Evolutionary conservation across 164 flowering plant genomes (phyloP).

Genomic region (Warburgia ugandensis): DNA sequence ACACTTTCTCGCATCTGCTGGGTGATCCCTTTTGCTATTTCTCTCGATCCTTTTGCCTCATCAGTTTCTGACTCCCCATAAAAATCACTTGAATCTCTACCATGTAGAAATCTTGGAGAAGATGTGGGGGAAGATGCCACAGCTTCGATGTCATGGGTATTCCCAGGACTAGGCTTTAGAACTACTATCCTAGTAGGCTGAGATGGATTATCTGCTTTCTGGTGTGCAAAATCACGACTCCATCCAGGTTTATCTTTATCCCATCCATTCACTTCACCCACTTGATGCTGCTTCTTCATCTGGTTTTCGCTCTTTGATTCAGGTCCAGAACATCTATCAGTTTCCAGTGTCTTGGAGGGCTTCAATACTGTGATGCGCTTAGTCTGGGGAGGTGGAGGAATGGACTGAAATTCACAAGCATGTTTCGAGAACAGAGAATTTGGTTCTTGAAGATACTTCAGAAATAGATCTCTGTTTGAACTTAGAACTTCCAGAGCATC

Average conservation of each 20-base stretch:
- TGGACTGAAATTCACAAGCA: constrained; percentile 34
- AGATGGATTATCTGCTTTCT: constrained; percentile 24
- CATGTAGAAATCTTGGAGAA: constrained; percentile 28
- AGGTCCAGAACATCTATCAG: constrained; percentile 18
- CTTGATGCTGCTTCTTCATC: constrained; percentile 25
- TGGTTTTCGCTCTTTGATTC: constrained; percentile 31
- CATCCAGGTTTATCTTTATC: constrained; percentile 22
- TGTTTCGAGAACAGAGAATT: constrained; percentile 58
- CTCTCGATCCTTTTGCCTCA: constrained; percentile 46
- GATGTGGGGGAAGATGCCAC: constrained; percentile 39
- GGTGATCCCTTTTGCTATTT: constrained; percentile 61
- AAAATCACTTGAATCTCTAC: constrained; percentile 21
- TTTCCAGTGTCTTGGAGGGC: constrained; percentile 59
- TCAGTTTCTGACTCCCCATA: constrained; percentile 40
- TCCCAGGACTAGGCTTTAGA: constrained; percentile 65
- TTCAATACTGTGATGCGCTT: constrained; percentile 82
- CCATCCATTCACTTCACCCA: constrained; percentile 28
- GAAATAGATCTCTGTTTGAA: constrained; percentile 69
- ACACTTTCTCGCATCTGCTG: constrained; percentile 52
- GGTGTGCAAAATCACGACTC: constrained; percentile 24
- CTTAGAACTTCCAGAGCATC: constrained; percentile 82
- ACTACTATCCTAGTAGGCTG: constrained; percentile 46
- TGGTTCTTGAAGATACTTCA: constrained; percentile 80
- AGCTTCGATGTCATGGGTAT: constrained; percentile 37
- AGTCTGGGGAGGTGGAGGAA: constrained; percentile 52